Base-by-base conservation (phyloP, 306 rosid genomes). In the Sicyos edulis region DNA sequence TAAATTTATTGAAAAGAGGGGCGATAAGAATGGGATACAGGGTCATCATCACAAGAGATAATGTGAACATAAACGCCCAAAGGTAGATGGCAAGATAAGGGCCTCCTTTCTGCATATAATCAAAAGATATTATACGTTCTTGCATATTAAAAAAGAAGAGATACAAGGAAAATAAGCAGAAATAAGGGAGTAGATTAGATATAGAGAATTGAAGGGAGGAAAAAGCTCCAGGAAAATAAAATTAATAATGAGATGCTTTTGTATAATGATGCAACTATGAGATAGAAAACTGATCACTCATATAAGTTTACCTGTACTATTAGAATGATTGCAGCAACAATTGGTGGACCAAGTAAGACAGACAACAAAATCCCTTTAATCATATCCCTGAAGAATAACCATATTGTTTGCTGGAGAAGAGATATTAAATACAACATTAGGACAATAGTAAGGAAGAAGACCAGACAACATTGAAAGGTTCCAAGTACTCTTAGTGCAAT, bases 11-110 rank as follows among this genome's bases (percentile, higher is more conserved):
- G 80, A 93, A 93, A 65, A 93, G 93, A 57, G 98, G 98, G 56
- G 98, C 98, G 76, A 93, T 90, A 20, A 93, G 87, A 79, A 93
- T 75, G 49, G 98, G 98, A 81, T 87, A 93, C 58, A 93, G n/a
- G 14, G 98, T 90, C 97, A 93, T 91, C 96, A 93, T 90, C 83
- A 93, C 92, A 72, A 93, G 72, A 57, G 98, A 90, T 78, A 93
- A 88, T 72, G 81, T 87, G 74, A 93, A 90, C 84, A 89, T 93
- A 79, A 93, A 93, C 1, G 81, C 96, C 98, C 98, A 93, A 51
- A 93, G 98, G 84, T 93, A 93, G 81, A 93, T 85, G 63, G 98
- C 98, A 78, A 93, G 79, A 82, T 93, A 93, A 72, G 92, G 97
- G 74, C 98, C 96, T 82, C 98, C 98, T 84, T 93, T 93, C 98